phyloP scores from a whole-genome alignment of 2,329 filamentous ascomycete genomes.

The Chaetomium strumarium region DNA sequence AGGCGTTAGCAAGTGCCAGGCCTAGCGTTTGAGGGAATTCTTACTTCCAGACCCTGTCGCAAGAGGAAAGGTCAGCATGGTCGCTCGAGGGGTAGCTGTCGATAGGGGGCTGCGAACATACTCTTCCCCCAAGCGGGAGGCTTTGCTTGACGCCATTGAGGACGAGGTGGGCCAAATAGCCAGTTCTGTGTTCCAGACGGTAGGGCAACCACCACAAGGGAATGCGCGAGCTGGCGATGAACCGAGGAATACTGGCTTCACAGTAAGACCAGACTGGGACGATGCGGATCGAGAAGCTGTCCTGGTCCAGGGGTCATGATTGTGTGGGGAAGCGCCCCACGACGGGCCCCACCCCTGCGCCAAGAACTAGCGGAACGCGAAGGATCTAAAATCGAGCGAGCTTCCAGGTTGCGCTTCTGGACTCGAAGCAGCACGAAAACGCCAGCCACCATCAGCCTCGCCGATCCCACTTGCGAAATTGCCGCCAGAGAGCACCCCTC shows the following conservation, averaged over 20 bases:
- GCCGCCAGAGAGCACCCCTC: not conserved
- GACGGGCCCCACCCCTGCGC: too few species aligned
- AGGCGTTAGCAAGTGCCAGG: conserved; percentile 25
- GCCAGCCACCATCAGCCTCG: not conserved
- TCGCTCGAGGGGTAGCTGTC: not conserved
- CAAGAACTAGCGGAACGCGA: conserved; percentile 16
- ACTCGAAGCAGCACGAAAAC: not conserved
- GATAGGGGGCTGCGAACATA: conserved; percentile 33
- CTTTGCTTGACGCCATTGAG: conserved; percentile 55
- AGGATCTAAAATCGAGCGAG: conserved; percentile 25
- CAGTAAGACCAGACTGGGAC: too few species aligned
- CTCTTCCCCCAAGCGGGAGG: conserved; percentile 57
- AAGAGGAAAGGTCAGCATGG: conserved; percentile 20
- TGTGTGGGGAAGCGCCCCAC: too few species aligned
- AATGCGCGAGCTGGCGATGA: too few species aligned
- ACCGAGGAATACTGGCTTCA: too few species aligned
- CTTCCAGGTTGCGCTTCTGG: not conserved
- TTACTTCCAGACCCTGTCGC: conserved; percentile 80
- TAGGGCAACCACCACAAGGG: too few species aligned
- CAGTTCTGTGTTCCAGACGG: not conserved
- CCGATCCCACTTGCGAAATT: not conserved
- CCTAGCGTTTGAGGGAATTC: not conserved
- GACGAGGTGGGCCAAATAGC: not conserved
- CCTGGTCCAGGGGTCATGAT: too few species aligned
- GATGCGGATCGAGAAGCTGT: too few species aligned